Base-by-base conservation (phyloP, 176 grass and related monocot species). In the Metroxylon sagu region DNA sequence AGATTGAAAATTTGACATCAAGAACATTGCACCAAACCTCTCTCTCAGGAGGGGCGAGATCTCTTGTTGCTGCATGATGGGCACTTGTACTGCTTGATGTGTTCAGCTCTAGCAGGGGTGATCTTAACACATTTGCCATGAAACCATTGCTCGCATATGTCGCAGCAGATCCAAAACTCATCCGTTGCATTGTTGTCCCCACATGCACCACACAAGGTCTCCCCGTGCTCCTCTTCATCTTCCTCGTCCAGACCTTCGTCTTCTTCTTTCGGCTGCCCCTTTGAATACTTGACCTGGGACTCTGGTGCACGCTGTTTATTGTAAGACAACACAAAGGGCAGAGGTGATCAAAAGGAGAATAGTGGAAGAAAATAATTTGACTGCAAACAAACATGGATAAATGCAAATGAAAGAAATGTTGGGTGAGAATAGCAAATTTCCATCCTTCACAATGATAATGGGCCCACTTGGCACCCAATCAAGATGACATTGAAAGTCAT, bases 31-130 rank as follows among this genome's bases (percentile, higher is more conserved):
- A 43, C 2, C 10, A 43, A 3, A 10, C 8, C 35, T 43, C 35
- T 70, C 35, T 43, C 35, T 70, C 74, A 95, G 5, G 76, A 85
- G 25, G 78, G 77, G 19, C 87, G 92, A 4, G 69, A 29, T 49
- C 83, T 83, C 53, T 98, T 97, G 59, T 25, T 83, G 84, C 71
- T 58, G 82, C 93, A 98, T 6, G 93, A 62, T 3, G 93, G 87
- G 73, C 93, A 98, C 67, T 98, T 98, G 66, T 98, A 98, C 67
- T 92, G 93, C 70, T 98, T 91, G 59, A 98, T 98, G 79, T 88
- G 84, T 79, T 98, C 87, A 4, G 93, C 93, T 83, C 76, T 87
- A 26, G 93, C 93, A 4, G 93, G 87, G 30, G 93, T 92, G 63
- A 98, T 84, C 73, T 88, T 98, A 69, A 98, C 93, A 2, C 87